Base-by-base conservation (phyloP, 1,284 basidiomycete species). In the Leccinum ponderosum region DNA sequence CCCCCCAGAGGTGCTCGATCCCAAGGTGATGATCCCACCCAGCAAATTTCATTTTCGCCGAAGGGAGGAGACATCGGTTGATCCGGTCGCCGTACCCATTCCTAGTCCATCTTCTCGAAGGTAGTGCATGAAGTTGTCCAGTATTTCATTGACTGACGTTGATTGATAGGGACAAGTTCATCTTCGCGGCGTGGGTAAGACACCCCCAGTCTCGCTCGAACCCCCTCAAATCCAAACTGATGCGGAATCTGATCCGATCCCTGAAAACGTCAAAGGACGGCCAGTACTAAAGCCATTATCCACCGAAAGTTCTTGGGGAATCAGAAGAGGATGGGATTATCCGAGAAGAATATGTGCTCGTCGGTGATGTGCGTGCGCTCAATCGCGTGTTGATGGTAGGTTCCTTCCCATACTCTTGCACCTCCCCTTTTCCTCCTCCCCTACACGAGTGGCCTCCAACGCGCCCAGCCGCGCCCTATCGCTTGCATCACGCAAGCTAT, bases 401-500 rank as follows among this genome's bases (percentile, higher is more conserved):
- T 72, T 20, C 12, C 57, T 27, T 53, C 58, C 35, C n/a, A 33
- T 39, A 52, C 75, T 14, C 76, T 69, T 27, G 73, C 76, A n/a
- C 31, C 84, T 3, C 81, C 83, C 1, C 77, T 20, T 86, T 15
- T 87, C 87, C 0, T 87, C 86, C 2, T 88, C 88, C 1, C 87
- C 89, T 0, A 85, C 85, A 1, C 86, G 83, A 55, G 74, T 80
- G 14, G 84, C 86, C 3, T 81, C 87, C 1, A 93, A 91, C 61
- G 90, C 92, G 0, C 82, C 95, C 3, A 91, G 94, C 55, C 87
- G 94, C 9, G 96, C 94, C 0, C 80, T 98, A 55, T 95, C 86
- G 66, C 83, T 94, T 47, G 95, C 95, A 0, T 91, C 92, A n/a
- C 91, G 95, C 74, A 95, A 93, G 69, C 80, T 97, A 4, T 95